Base-by-base conservation (phyloP, 805 yeast genomes). In the Pichia rugopelliculosa region DNA sequence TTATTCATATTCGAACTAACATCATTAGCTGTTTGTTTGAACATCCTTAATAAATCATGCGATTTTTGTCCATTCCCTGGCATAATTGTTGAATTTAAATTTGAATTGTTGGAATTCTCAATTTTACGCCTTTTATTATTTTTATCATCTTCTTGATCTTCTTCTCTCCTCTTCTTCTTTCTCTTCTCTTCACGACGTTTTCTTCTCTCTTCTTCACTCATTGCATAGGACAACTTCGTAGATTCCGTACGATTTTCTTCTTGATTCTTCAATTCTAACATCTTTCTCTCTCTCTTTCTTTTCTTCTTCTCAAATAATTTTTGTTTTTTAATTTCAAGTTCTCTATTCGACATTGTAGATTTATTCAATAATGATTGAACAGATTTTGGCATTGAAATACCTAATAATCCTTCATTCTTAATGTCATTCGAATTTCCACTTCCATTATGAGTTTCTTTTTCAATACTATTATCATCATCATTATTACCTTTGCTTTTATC, bases 1-100 rank as follows among this genome's bases (percentile, higher is more conserved):
- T 18, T 34, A 25, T 47, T 47, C 39, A 27, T 24, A 30, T 20
- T 21, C 36, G 23, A 39, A 39, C 27, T 40, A 3, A 24, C 48
- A 45, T 41, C 40, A 44, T 41, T 41, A 18, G 45, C 44, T 43
- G 24, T 49, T 48, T 36, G 48, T 49, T 22, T 48, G 17, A 33
- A 48, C 40, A 36, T 40, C 36, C 26, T 22, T 21, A 39, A 39
- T 23, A 45, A 40, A 24, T 45, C 48, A 17, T 12, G 38, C 15
- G 37, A 7, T 30, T 39, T 25, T 7, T 39, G 27, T 6, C 30
- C 23, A n/a, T 15, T 25, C 5, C 26, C 34, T 30, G 34, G 34
- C n/a, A 30, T 15, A 30, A 15, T n/a, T 15, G 18, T 24, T 24
- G 25, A 24, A 24, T 24, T 24, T 24, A 9, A 9, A 24, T 24